Conservation (phyloP, 2,329 filamentous ascomycete genomes). For the Nectriaceae sp. region DNA sequence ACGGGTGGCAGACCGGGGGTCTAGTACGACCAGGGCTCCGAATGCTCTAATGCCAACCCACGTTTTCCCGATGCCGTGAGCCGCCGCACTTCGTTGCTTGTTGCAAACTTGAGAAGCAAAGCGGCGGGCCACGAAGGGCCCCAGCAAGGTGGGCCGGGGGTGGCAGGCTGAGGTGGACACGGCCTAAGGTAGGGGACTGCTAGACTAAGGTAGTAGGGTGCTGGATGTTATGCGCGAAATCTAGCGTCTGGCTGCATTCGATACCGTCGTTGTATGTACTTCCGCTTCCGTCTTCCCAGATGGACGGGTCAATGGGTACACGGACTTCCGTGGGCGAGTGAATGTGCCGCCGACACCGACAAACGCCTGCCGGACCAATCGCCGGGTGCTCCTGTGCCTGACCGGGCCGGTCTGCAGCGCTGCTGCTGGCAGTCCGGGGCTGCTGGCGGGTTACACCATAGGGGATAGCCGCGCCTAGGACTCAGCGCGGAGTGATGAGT, state of each 20-base stretch:
- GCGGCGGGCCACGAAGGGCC: not conserved
- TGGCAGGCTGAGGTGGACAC: too few species aligned
- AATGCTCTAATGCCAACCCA: slow-evolving; percentile 18
- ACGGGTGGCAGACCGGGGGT: slow-evolving; percentile 22
- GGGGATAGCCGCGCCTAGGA: not conserved
- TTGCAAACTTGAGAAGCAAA: not conserved
- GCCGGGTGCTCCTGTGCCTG: slow-evolving; percentile 10
- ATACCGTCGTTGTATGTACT: slow-evolving; percentile 6
- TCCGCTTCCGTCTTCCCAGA: slow-evolving; percentile 18
- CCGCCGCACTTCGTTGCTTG: slow-evolving; percentile 5
- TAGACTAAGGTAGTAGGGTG: not conserved
- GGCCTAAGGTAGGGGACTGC: too few species aligned
- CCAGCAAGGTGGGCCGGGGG: not conserved
- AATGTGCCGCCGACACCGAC: slow-evolving; percentile 16
- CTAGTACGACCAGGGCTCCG: slow-evolving; percentile 18
- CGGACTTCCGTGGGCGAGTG: not conserved
- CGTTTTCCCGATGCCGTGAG: slow-evolving; percentile 21
- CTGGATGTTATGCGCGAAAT: slow-evolving; percentile 17
- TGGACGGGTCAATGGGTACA: slow-evolving; percentile 15
- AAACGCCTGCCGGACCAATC: slow-evolving; percentile 22
- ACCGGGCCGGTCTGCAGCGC: slow-evolving; percentile 21
- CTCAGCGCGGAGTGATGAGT: not conserved
- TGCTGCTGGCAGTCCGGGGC: slow-evolving; percentile 6
- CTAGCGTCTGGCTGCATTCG: slow-evolving; percentile 14
- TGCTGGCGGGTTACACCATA: not conserved